These are phyloP conservation scores for Citrus glauca DNA, from an alignment of 345 rosid species.

Conservation along the genomic window DNA sequence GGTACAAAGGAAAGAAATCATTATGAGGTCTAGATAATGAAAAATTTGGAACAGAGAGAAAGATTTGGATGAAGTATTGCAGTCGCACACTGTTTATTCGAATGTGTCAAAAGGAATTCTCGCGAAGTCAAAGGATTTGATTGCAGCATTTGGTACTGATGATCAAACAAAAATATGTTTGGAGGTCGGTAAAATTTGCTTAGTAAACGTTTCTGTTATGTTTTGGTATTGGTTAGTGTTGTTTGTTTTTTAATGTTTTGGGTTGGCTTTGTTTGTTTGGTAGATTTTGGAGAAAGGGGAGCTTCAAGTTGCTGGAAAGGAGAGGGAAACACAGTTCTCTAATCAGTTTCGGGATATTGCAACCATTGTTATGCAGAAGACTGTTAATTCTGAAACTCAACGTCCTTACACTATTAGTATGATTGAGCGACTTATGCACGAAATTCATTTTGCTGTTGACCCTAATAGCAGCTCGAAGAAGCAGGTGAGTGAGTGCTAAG, in stretches of 20 bases:
- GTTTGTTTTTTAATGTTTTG: neutral
- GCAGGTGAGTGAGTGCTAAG: constrained; percentile 44
- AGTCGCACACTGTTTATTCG: constrained; percentile 85
- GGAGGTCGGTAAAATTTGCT: constrained; percentile 42
- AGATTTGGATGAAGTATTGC: constrained; percentile 92
- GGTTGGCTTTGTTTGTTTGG: neutral
- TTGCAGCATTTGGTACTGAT: constrained; percentile 66
- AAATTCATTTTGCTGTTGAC: constrained; percentile 90
- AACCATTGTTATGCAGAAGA: constrained; percentile 93
- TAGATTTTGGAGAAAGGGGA: constrained; percentile 96
- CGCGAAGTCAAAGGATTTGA: constrained; percentile 80
- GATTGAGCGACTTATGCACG: constrained; percentile 94
- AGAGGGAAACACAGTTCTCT: constrained; percentile 82
- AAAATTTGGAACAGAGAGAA: constrained; percentile 57
- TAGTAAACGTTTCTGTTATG: neutral
- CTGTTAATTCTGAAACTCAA: constrained; percentile 86
- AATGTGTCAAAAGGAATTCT: constrained; percentile 94
- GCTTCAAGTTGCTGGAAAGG: constrained; percentile 98
- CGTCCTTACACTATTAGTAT: constrained; percentile 93
- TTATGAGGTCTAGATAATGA: neutral
- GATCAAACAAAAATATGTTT: constrained; percentile 74
- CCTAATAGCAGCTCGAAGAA: constrained; percentile 87
- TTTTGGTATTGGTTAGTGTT: neutral
- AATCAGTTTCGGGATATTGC: constrained; percentile 97
- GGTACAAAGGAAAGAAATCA: neutral